Percentiles rank a stretch among this genome's conserved stretches.
These are phyloP conservation scores for Mariannaea sp. DNA, from an alignment of 2,329 filamentous ascomycete genomes.

Conservation along the genomic window DNA sequence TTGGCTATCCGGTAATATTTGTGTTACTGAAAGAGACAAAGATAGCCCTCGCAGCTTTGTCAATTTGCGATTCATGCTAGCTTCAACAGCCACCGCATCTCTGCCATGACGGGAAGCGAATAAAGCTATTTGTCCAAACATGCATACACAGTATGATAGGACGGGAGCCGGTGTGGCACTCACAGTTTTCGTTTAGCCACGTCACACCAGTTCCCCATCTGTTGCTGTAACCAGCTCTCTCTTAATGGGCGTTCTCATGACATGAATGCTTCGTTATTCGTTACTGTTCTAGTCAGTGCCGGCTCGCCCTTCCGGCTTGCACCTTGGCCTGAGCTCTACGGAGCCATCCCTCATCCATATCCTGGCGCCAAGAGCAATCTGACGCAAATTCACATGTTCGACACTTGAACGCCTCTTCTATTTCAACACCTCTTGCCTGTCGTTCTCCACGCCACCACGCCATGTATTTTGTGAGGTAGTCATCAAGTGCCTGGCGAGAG, in stretches of 20 bases:
- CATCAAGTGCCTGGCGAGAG: constrained; percentile 64
- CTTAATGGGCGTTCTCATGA: background rate
- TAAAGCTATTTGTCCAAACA: background rate
- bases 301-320: constrained; percentile 24
- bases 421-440: constrained; percentile 71
- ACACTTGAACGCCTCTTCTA: constrained; percentile 91
- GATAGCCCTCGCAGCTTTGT: no score
- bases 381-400: constrained; percentile 81
- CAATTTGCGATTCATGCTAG: constrained; percentile 8
- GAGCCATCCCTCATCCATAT: constrained; percentile 64
- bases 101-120: no score
- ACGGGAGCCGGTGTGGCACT: constrained; percentile 7
- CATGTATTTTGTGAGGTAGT: constrained; percentile 72
- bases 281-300: constrained; percentile 19
- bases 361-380: constrained; percentile 76
- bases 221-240: background rate
- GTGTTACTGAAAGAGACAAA: no score
- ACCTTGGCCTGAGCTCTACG: constrained; percentile 35
- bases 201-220: constrained; percentile 9
- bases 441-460: constrained; percentile 87
- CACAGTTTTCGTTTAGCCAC: constrained; percentile 1
- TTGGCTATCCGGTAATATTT: no score
- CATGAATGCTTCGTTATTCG: constrained; percentile 25
- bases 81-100: constrained; percentile 1
- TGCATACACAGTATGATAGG: constrained; percentile 17